Base-by-base conservation (phyloP, 1,139 yeast species). In the Blastobotrys persicus region DNA sequence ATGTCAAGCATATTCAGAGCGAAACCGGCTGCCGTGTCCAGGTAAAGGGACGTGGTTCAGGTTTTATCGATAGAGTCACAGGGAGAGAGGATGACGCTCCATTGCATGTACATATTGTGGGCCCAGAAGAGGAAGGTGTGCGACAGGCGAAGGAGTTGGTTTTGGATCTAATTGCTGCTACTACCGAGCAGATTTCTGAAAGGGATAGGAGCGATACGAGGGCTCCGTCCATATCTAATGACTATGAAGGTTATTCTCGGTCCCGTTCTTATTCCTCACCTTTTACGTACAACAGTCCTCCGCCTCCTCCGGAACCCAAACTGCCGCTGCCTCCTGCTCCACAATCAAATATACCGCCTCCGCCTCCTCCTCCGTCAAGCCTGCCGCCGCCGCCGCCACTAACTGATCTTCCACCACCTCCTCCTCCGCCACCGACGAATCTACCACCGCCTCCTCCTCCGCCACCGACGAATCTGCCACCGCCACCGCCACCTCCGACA, bases 31-130 rank as follows among this genome's bases (percentile, higher is more conserved):
- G 68, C 39, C 54, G 63, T 13, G 67, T 70, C 11, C 69, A 63
- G 46, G 57, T 70, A 42, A 68, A 67, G 51, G 74, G 74, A n/a
- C 55, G 60, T 16, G 73, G 73, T 14, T 65, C 72, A 5, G 69
- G 69, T 3, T 70, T 59, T 51, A 45, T 65, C 32, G 73, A 69
- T 40, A 53, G 60, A 35, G 51, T 54, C 19, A 65, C 70, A 11
- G 67, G 66, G 3, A 47, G 51, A 28, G 73, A 70, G 49, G 65
- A 64, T 19, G 68, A 64, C 45, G 61, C 58, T 32, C 70, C 71
- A 3, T 47, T 67, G 58, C 68, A 60, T 52, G 48, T 70, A 19
- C 67, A 63, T 48, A 55, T 70, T 39, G 42, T 53, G 31, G 70
- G 70, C 7, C 60, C 54, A 2, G 63, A 61, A 32, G 52, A 56